Percentiles rank a stretch among this genome's conserved stretches.
phyloP scores from a whole-genome alignment of 73 alveolate species.

The Effrenium voratum region DNA sequence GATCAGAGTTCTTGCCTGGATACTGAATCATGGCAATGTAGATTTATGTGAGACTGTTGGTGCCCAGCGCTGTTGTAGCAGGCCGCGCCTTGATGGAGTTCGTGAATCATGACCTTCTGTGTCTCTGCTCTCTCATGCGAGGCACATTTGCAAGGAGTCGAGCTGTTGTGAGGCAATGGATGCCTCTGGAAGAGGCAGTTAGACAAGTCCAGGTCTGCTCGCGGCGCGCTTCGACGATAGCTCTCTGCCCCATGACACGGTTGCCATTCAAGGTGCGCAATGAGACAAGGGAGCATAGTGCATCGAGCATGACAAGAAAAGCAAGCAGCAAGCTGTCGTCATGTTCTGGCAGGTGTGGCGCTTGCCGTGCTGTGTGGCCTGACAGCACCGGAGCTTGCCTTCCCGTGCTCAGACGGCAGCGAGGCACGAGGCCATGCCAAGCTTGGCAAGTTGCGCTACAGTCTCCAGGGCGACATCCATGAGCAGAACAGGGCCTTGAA shows the following conservation, averaged over 20 bases:
- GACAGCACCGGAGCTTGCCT: slow-evolving; percentile 49
- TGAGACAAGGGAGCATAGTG: no score
- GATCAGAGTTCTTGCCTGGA: not conserved
- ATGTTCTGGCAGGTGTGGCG: slow-evolving; percentile 20
- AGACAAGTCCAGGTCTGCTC: slow-evolving; percentile 21
- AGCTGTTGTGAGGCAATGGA: not conserved
- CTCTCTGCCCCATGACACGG: slow-evolving; percentile 69
- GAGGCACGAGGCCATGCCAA: not conserved
- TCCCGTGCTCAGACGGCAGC: slow-evolving; percentile 32
- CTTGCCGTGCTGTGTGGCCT: slow-evolving; percentile 64
- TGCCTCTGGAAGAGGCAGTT: not conserved
- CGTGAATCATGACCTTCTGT: slow-evolving; percentile 64
- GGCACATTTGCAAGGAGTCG: not conserved
- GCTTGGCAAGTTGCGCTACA: not conserved
- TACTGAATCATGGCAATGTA: not conserved
- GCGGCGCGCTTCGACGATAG: slow-evolving; percentile 85
- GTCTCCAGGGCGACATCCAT: slow-evolving; percentile 67
- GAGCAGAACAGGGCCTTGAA: slow-evolving; percentile 70
- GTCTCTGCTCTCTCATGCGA: slow-evolving; percentile 90
- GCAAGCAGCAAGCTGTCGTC: no score
- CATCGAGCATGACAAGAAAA: no score
- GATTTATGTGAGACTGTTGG: not conserved
- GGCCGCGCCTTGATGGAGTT: slow-evolving; percentile 79
- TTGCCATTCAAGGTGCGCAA: slow-evolving; percentile 67
- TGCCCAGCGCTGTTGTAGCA: not conserved